Evolutionary conservation across 441 rosid species (phyloP).

Genomic region (Omphalea diandra): DNA sequence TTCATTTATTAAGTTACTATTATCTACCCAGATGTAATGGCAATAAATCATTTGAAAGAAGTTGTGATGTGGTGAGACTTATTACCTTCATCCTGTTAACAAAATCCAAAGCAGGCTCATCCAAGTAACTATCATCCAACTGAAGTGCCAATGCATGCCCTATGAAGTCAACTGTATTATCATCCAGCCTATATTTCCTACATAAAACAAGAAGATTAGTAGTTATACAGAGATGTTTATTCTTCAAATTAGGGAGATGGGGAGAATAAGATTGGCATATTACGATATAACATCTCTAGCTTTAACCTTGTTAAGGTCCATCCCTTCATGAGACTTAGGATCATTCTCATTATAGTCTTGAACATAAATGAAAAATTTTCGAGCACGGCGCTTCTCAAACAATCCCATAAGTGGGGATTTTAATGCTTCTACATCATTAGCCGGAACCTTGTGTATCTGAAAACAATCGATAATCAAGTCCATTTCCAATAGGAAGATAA

Average conservation of each 20-base stretch:
- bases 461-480: constrained; percentile 9
- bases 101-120: constrained; percentile 73
- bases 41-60: background rate
- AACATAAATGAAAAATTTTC: constrained; percentile 81
- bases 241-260: background rate
- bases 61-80: background rate
- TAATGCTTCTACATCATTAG: constrained; percentile 83
- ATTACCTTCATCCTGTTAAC: constrained; percentile 83
- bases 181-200: constrained; percentile 86
- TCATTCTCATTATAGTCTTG: constrained; percentile 82
- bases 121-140: constrained; percentile 60
- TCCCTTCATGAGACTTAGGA: constrained; percentile 83
- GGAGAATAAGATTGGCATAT: constrained; percentile 8
- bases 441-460: constrained; percentile 81
- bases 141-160: constrained; percentile 92
- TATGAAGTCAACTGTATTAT: constrained; percentile 77
- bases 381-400: constrained; percentile 88
- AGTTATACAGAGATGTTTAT: background rate
- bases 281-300: constrained; percentile 76
- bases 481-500: background rate
- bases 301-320: constrained; percentile 75
- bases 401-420: constrained; percentile 88
- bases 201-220: background rate
- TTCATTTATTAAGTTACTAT: background rate
- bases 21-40: background rate